These are phyloP conservation scores for Clitopilus hobsonii DNA, from an alignment of 768 basidiomycete genomes.

Conservation along the genomic window DNA sequence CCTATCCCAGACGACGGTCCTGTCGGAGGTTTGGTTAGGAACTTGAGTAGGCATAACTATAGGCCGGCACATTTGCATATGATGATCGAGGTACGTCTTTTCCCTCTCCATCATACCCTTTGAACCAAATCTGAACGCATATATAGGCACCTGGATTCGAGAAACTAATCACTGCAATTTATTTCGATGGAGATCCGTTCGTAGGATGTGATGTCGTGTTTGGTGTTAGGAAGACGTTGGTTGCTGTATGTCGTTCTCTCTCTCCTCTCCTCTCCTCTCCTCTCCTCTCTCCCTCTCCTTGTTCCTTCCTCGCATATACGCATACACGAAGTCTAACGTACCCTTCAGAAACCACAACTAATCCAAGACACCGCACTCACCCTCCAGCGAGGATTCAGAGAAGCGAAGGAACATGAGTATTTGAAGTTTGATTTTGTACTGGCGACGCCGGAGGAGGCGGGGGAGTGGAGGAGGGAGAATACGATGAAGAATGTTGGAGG, in stretches of 20 bases:
- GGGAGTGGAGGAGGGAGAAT: not conserved
- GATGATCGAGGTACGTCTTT: constrained; percentile 46
- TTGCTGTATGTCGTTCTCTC: constrained; percentile 47
- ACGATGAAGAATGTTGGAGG: too few species aligned
- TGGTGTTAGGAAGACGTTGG: constrained; percentile 74
- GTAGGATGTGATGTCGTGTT: constrained; percentile 73
- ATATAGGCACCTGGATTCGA: constrained; percentile 63
- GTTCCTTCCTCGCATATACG: too few species aligned
- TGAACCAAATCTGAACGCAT: not conserved
- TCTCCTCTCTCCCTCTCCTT: not conserved
- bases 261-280: not conserved
- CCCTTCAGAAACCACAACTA: not conserved
- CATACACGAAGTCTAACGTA: too few species aligned
- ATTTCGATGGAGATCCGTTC: constrained; percentile 66
- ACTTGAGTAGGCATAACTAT: constrained; percentile 64
- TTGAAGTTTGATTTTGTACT: constrained; percentile 38
- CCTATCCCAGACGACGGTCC: constrained; percentile 80
- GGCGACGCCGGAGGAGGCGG: constrained; percentile 31
- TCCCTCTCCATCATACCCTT: not conserved
- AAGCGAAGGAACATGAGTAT: constrained; percentile 31
- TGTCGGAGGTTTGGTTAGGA: constrained; percentile 55
- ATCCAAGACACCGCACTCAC: constrained; percentile 51
- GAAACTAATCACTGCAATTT: constrained; percentile 69
- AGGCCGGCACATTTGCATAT: constrained; percentile 82
- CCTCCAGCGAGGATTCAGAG: constrained; percentile 47